Evolutionary conservation across 2,329 filamentous ascomycete genomes (phyloP).

Genomic region (Chrysoporthe puriensis): DNA sequence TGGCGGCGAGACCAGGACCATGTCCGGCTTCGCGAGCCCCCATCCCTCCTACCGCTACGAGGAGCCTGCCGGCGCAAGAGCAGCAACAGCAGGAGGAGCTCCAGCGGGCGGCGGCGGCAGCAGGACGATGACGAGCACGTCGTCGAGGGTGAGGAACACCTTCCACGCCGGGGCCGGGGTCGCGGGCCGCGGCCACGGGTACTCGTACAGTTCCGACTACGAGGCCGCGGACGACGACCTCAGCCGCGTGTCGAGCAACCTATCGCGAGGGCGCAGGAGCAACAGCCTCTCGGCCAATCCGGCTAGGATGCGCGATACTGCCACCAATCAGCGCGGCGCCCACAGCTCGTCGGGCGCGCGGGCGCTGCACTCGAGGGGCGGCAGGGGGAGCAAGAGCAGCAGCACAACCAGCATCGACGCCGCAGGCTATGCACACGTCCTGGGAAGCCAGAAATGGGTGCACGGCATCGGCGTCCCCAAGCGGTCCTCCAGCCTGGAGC

Average conservation of each 20-base stretch:
- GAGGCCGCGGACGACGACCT: constrained; percentile 57
- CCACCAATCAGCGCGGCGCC: constrained; percentile 41
- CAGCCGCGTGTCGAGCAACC: constrained; percentile 55
- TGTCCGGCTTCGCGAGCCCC: constrained; percentile 31
- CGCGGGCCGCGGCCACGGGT: constrained; percentile 42
- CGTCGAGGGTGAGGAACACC: constrained; percentile 33
- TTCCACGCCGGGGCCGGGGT: constrained; percentile 23
- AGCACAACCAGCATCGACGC: constrained; percentile 68
- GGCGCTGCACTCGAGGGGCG: constrained; percentile 56
- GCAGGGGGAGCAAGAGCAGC: constrained; percentile 76
- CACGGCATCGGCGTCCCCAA: constrained; percentile 48
- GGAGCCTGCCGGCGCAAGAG: not conserved
- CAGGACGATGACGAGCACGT: constrained; percentile 35
- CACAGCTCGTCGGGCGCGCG: constrained; percentile 42
- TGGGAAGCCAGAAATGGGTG: constrained; percentile 62
- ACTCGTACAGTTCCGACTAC: constrained; percentile 66
- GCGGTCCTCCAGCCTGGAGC: constrained; percentile 77
- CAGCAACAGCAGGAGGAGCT: constrained; percentile 29
- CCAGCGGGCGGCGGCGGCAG: constrained; percentile 31
- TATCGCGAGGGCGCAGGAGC: constrained; percentile 68
- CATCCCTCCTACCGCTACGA: constrained; percentile 38
- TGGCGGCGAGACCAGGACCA: constrained; percentile 32
- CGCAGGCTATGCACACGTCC: constrained; percentile 57
- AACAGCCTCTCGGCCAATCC: constrained; percentile 66
- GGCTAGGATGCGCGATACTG: constrained; percentile 56